phyloP scores from a whole-genome alignment of 371 early-diverging fungal genomes.

The Haplosporangium sp. region DNA sequence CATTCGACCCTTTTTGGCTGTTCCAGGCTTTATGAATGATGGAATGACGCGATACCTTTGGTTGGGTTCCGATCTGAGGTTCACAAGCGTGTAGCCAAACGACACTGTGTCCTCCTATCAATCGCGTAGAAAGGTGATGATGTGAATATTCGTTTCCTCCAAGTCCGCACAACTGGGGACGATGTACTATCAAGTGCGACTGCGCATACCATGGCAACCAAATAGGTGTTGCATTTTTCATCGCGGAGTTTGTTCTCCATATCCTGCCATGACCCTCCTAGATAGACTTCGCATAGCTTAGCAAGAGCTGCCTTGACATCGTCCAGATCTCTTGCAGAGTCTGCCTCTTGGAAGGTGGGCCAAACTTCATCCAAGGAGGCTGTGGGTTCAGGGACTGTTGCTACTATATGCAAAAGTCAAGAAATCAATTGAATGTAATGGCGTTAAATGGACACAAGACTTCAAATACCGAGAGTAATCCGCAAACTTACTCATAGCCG shows the following conservation, averaged over 20 bases:
- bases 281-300: conserved; percentile 19
- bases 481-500: background rate
- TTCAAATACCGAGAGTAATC: no score
- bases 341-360: conserved; percentile 36
- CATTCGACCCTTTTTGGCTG: conserved; percentile 38
- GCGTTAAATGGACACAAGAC: background rate
- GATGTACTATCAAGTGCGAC: no score
- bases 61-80: conserved; percentile 29
- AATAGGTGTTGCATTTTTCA: conserved; percentile 41
- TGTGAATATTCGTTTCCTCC: no score
- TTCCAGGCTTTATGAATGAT: conserved; percentile 40
- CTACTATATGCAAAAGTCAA: background rate
- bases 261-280: conserved; percentile 26
- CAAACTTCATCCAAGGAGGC: conserved; percentile 33
- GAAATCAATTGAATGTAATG: background rate
- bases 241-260: conserved; percentile 37
- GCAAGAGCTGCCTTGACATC: conserved; percentile 41
- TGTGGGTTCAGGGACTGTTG: conserved; percentile 16
- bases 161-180: no score
- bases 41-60: conserved; percentile 41
- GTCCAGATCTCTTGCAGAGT: conserved; percentile 35
- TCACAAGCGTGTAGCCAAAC: conserved; percentile 50
- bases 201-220: conserved; percentile 33
- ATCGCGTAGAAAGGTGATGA: no score
- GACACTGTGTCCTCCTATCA: conserved; percentile 27